These are phyloP conservation scores for Carallia pectinifolia DNA, from an alignment of 345 rosid species.

Conservation along the genomic window DNA sequence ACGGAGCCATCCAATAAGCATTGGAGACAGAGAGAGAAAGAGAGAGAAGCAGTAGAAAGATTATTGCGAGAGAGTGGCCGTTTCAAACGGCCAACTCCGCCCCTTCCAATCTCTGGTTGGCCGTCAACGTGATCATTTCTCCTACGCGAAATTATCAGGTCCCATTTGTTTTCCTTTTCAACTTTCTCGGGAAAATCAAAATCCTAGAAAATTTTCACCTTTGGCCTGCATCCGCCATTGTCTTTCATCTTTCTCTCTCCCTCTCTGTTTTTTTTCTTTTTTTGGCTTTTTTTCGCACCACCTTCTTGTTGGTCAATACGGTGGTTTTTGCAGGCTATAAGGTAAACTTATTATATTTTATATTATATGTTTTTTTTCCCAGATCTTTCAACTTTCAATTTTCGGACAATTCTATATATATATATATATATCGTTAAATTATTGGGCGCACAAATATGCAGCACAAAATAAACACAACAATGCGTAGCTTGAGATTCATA, in stretches of 20 bases:
- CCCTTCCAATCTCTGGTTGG: conserved; percentile 25
- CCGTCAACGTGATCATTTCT: conserved; percentile 4
- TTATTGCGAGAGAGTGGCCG: conserved; percentile 30
- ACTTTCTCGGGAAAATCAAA: conserved; percentile 18
- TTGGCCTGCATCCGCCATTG: conserved; percentile 37
- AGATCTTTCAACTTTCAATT: not conserved
- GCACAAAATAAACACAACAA: conserved; percentile 70
- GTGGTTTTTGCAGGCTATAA: conserved; percentile 39
- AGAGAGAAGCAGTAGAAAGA: not conserved
- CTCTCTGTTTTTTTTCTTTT: no score
- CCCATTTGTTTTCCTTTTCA: not conserved
- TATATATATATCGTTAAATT: not conserved
- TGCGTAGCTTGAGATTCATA: conserved; percentile 77
- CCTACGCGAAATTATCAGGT: not conserved
- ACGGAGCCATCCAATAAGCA: no score
- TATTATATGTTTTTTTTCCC: not conserved
- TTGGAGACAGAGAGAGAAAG: not conserved
- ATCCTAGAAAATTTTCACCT: not conserved
- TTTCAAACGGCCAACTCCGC: conserved; percentile 45
- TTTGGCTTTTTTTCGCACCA: no score
- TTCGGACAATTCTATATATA: not conserved
- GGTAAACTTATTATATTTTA: not conserved
- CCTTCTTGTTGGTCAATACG: not conserved
- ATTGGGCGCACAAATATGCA: conserved; percentile 48
- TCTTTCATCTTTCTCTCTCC: not conserved